These are phyloP conservation scores for Megacollybia platyphylla DNA, from an alignment of 1,284 basidiomycete species.

Conservation along the genomic window DNA sequence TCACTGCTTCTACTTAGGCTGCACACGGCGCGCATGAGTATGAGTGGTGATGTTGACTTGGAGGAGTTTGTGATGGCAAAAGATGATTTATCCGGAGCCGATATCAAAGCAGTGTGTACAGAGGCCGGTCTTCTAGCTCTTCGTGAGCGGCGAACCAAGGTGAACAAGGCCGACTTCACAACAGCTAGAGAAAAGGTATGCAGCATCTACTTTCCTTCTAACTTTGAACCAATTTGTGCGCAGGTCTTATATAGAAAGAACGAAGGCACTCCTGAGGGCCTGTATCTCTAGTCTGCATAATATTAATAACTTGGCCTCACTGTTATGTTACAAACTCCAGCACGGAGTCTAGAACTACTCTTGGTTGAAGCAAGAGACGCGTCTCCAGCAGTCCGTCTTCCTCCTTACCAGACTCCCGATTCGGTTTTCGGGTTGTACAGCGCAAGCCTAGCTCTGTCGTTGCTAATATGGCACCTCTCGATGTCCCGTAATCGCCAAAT, in stretches of 20 bases:
- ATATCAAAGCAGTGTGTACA: constrained; percentile 96
- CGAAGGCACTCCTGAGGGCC: constrained; percentile 81
- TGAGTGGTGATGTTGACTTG: constrained; percentile 85
- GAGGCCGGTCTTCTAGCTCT: constrained; percentile 94
- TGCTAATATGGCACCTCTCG: constrained; percentile 39
- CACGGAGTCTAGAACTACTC: constrained; percentile 61
- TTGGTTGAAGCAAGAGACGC: constrained; percentile 49
- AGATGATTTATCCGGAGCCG: constrained; percentile 93
- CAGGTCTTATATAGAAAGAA: constrained; percentile 87
- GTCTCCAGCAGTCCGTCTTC: constrained; percentile 38
- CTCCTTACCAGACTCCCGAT: constrained; percentile 11
- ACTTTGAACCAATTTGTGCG: constrained; percentile 9
- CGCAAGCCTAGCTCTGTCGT: constrained; percentile 60
- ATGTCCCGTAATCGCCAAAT: constrained; percentile 47
- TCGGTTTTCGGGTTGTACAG: constrained; percentile 40
- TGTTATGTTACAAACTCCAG: constrained; percentile 39
- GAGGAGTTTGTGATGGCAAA: constrained; percentile 96
- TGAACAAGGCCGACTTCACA: constrained; percentile 87
- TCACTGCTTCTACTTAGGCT: constrained; percentile 32
- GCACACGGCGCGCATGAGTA: constrained; percentile 94
- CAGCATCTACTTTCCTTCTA: constrained; percentile 3
- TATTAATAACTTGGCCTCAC: constrained; percentile 7
- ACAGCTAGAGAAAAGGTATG: constrained; percentile 79
- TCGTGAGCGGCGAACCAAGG: constrained; percentile 92
- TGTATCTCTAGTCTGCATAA: constrained; percentile 45